Percentiles rank a stretch among this genome's conserved stretches.
Evolutionary conservation across 768 basidiomycete genomes (phyloP).

Genomic region (Kockovaella imperatae): DNA sequence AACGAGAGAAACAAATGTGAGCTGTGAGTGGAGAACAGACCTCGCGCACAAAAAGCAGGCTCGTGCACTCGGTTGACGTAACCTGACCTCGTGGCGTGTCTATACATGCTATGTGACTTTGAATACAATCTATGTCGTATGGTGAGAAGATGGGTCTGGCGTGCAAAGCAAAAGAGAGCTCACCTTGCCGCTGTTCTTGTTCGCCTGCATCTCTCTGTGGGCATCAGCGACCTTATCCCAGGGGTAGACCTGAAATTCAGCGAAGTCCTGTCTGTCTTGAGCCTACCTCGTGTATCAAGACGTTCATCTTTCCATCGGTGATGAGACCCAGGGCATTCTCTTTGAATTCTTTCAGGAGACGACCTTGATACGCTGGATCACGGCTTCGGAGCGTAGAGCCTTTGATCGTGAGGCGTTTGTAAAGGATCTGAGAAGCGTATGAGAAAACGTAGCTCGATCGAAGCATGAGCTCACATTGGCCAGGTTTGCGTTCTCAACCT

Average conservation of each 20-base stretch:
- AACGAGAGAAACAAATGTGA: too few relatives aligned
- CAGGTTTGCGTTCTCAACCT: constrained; percentile 47
- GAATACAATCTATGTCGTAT: constrained; percentile 38
- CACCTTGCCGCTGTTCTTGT: constrained; percentile 54
- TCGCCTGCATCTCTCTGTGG: constrained; percentile 74
- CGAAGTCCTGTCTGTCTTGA: background rate
- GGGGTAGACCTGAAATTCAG: constrained; percentile 57
- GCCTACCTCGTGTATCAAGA: constrained; percentile 68
- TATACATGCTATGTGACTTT: constrained; percentile 27
- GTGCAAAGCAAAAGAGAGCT: constrained; percentile 4
- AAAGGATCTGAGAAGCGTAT: constrained; percentile 64
- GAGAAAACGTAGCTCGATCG: too few relatives aligned
- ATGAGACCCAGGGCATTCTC: constrained; percentile 55
- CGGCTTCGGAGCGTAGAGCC: constrained; percentile 79
- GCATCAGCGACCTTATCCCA: constrained; percentile 74
- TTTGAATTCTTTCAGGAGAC: constrained; percentile 57
- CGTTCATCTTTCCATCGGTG: constrained; percentile 58
- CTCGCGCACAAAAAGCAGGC: constrained; percentile 1
- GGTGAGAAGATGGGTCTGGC: background rate
- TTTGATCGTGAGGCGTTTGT: constrained; percentile 77
- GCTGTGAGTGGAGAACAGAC: too few relatives aligned
- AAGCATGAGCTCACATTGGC: too few relatives aligned
- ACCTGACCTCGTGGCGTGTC: background rate
- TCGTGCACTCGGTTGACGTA: constrained; percentile 1
- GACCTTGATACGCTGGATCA: constrained; percentile 64